A percentile compares a stretch with the other conserved stretches of the same genome.
These are phyloP conservation scores for Ambrosia artemisiifolia DNA, from an alignment of 129 eudicot genomes.

Conservation along the genomic window DNA sequence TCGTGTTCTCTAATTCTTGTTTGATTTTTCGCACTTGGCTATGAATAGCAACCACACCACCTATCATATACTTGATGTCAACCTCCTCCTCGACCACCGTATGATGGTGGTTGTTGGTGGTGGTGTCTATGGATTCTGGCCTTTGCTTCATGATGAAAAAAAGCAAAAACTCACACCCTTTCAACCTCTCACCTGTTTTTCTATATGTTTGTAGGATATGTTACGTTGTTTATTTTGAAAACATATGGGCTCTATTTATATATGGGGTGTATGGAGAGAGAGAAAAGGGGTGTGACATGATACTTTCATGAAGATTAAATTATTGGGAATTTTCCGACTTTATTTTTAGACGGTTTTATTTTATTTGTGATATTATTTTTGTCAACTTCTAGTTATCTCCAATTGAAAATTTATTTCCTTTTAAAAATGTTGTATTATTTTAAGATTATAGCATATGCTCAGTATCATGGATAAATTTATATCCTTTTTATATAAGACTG, in stretches of 20 bases:
- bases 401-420: too few relatives aligned
- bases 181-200: slow-evolving; percentile 23
- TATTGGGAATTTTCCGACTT: slow-evolving; percentile 11
- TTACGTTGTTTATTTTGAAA: slow-evolving; percentile 8
- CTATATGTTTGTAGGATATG: slow-evolving; percentile 2
- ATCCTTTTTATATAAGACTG: too few relatives aligned
- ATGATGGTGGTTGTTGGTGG: slow-evolving; percentile 22
- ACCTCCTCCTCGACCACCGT: slow-evolving; percentile 15
- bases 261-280: background rate
- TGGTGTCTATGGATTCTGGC: slow-evolving; percentile 21
- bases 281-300: slow-evolving; percentile 14
- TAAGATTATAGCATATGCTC: too few relatives aligned
- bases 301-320: slow-evolving; percentile 28
- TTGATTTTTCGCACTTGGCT: slow-evolving; percentile 57
- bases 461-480: too few relatives aligned
- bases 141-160: slow-evolving; percentile 19
- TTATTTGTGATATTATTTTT: slow-evolving; percentile 2
- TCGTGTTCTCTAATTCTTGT: slow-evolving; percentile 61
- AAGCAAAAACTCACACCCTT: slow-evolving; percentile 20
- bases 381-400: background rate
- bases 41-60: slow-evolving; percentile 44
- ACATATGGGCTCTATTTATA: slow-evolving; percentile 14
- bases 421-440: too few relatives aligned
- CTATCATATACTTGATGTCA: slow-evolving; percentile 21
- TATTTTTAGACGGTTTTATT: slow-evolving; percentile 4